These are phyloP conservation scores for Diversispora epigaea DNA, from an alignment of 192 early-diverging fungal species.

Conservation along the genomic window DNA sequence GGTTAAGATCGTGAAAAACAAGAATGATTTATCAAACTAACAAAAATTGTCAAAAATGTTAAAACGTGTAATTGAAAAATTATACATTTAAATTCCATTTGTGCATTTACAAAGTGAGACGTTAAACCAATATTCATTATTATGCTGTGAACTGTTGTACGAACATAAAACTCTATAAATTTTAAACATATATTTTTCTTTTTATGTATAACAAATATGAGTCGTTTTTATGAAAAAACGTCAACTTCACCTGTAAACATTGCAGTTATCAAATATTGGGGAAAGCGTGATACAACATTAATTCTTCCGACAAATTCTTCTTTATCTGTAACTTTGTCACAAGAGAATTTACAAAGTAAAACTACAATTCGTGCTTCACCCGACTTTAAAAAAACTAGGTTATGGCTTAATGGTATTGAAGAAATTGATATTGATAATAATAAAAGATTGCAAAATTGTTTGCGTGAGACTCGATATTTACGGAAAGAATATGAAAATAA, in stretches of 20 bases:
- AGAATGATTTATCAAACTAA: no score
- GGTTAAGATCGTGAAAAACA: no score
- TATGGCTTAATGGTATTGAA: conserved; percentile 96
- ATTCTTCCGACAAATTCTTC: conserved; percentile 98
- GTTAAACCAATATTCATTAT: no score
- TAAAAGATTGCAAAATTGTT: conserved; percentile 82
- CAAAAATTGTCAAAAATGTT: no score
- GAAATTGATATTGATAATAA: conserved; percentile 73
- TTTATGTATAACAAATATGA: conserved; percentile 23
- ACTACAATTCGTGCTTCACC: conserved; percentile 80
- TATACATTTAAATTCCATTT: no score
- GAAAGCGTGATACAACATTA: conserved; percentile 87
- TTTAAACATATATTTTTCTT: no score
- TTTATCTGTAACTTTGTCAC: conserved; percentile 92
- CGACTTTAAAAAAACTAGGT: conserved; percentile 65
- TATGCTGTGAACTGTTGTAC: no score
- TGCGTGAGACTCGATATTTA: conserved; percentile 71
- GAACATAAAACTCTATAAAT: no score
- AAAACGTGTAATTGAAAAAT: no score
- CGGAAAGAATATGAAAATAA: conserved; percentile 69
- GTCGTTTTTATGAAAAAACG: conserved; percentile 55
- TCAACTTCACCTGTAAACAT: conserved; percentile 98
- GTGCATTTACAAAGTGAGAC: no score
- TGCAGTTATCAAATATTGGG: conserved; percentile 98
- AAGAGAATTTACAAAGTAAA: conserved; percentile 94